Conservation (phyloP, 257 asterid genomes). For the Apocynum venetum region DNA sequence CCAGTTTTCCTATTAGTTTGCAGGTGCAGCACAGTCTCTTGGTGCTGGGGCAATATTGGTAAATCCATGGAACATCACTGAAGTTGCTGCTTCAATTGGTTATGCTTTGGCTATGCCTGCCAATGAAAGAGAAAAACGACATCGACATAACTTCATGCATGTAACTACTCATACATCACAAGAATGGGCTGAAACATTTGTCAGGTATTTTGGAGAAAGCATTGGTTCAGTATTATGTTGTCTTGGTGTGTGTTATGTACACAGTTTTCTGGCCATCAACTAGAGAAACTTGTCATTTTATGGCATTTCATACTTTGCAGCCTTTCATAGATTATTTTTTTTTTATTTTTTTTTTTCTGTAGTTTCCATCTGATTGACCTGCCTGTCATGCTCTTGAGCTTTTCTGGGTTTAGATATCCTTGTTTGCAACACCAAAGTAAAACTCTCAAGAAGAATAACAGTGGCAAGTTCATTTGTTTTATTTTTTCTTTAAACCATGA, state of each 20-base stretch:
- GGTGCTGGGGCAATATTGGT: constrained; percentile 94
- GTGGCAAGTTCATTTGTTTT: background rate
- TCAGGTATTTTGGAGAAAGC: constrained; percentile 41
- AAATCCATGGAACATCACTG: constrained; percentile 89
- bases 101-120: constrained; percentile 78
- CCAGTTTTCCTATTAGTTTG: constrained; percentile 48
- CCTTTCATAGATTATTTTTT: background rate
- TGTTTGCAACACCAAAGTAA: background rate
- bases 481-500: background rate
- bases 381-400: background rate
- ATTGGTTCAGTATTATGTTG: background rate
- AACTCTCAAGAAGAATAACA: background rate
- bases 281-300: background rate
- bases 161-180: constrained; percentile 86
- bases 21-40: constrained; percentile 95
- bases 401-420: constrained; percentile 4
- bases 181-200: constrained; percentile 96
- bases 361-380: background rate
- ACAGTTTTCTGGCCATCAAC: background rate
- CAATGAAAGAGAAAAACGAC: constrained; percentile 80
- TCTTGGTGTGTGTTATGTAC: background rate
- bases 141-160: constrained; percentile 76
- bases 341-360: background rate
- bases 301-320: background rate
- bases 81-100: constrained; percentile 76